Percentiles rank a stretch among this genome's conserved stretches.
Conservation (phyloP, 257 asterid species). For the Parsonsia alboflavescens region DNA sequence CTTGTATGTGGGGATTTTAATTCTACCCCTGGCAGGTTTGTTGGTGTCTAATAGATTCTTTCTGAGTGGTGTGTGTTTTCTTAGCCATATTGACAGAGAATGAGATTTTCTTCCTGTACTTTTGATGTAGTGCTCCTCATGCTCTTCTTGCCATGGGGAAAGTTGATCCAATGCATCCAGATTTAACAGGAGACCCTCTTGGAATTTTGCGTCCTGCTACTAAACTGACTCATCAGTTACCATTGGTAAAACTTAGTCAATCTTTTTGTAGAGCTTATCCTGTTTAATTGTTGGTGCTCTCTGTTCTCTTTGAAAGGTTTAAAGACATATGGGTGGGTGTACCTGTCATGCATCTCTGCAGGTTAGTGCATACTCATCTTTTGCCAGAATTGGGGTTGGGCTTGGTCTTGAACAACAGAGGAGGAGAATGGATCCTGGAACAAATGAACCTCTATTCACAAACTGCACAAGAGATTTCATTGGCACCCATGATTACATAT, state of each 20-base stretch:
- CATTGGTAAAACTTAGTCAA: conserved; percentile 52
- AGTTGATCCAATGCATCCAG: conserved; percentile 87
- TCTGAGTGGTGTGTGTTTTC: not conserved
- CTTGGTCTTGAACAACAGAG: conserved; percentile 73
- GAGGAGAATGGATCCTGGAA: conserved; percentile 76
- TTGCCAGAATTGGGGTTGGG: conserved; percentile 70
- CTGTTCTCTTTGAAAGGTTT: not conserved
- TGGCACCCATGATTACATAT: conserved; percentile 94
- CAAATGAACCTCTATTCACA: conserved; percentile 88
- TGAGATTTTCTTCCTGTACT: not conserved
- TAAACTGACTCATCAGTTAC: conserved; percentile 77
- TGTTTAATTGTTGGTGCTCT: not conserved
- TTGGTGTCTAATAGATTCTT: conserved; percentile 8
- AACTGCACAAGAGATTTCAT: conserved; percentile 92
- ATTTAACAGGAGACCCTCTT: conserved; percentile 76
- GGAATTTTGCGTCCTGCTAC: conserved; percentile 70
- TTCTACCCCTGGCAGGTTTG: conserved; percentile 90
- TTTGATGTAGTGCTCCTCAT: conserved; percentile 81
- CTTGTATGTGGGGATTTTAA: conserved; percentile 95
- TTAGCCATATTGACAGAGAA: not conserved
- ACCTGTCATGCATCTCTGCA: conserved; percentile 23
- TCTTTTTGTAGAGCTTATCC: not conserved
- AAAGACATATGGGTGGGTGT: not conserved
- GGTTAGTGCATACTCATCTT: conserved; percentile 99
- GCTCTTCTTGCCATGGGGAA: conserved; percentile 96